These are phyloP conservation scores for Alternaria longipes DNA, from an alignment of 2,329 filamentous ascomycete species.

Conservation along the genomic window DNA sequence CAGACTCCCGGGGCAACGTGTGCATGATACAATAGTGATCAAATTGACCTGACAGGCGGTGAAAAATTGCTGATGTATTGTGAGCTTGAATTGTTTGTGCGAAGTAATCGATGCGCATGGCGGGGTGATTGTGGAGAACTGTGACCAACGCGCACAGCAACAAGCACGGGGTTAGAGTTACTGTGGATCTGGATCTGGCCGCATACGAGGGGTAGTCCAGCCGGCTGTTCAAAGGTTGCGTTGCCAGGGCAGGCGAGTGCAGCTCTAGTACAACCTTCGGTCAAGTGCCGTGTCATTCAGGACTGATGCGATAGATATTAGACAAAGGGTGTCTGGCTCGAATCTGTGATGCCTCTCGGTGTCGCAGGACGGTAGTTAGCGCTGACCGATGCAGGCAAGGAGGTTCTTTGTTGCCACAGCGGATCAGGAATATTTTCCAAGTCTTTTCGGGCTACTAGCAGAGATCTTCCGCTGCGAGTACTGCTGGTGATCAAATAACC, in stretches of 20 bases:
- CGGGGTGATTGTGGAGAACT: constrained; percentile 2
- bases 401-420: neutral
- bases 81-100: neutral
- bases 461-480: neutral
- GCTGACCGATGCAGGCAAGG: neutral
- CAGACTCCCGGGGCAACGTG: constrained; percentile 16
- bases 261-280: neutral
- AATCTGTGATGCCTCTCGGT: neutral
- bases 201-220: constrained; percentile 1
- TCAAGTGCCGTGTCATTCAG: neutral
- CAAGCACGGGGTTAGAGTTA: neutral
- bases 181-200: neutral
- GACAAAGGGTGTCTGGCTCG: neutral
- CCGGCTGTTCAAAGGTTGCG: neutral
- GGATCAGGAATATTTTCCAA: neutral
- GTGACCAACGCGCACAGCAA: neutral
- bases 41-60: neutral
- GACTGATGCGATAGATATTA: neutral
- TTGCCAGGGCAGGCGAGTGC: neutral
- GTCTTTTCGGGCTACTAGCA: neutral
- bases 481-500: neutral
- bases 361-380: neutral
- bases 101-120: neutral
- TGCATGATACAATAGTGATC: neutral
- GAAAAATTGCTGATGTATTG: neutral